Base-by-base conservation (phyloP, 768 basidiomycete species). In the Suillus fuscotomentosus region DNA sequence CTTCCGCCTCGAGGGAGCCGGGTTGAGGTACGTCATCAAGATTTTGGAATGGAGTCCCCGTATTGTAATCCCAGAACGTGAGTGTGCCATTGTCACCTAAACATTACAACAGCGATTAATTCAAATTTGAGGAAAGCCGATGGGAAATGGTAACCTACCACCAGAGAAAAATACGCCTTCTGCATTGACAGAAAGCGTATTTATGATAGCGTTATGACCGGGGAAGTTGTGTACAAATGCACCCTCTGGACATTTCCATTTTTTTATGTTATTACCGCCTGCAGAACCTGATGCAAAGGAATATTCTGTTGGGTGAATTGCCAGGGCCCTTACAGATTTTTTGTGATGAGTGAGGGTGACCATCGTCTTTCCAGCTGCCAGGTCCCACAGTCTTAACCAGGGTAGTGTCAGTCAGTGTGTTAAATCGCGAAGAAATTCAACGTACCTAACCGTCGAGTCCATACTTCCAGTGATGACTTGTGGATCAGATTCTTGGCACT, bases 231-330 rank as follows among this genome's bases (percentile, higher is more conserved):
- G 94, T 3, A 99, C 97, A 68, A 99, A 99, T 3, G 87, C 76
- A 54, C 97, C 97, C 67, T 98, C 94, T 6, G 97, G 97, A 70
- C 95, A 98, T 71, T 97, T 97, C 97, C 97, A 99, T 76, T 99
- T 99, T 75, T 99, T 99, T 81, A 99, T 98, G 76, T 99, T 99
- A 81, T 98, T 98, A 0, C 96, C 97, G n/a, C 97, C 97, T 0
- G 97, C 92, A 31, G 94, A 95, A 57, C 92, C 97, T 3, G 90
- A 91, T 2, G 95, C 97, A 72, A 99, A 99, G 39, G 91, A 92
- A 80, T 95, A 99, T 71, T 99, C 97, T 5, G 93, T 94, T 1
- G 97, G 97, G 73, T 98, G 96, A 62, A 99, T 89, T 5, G 97
- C 92, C 56, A 99, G 83, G 0, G 97, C 88, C 63, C 97, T 89